A percentile compares a stretch with the other conserved stretches of the same genome.
Evolutionary conservation across 192 early-diverging fungal genomes (phyloP).

Genomic region (Backusella morwellensis): DNA sequence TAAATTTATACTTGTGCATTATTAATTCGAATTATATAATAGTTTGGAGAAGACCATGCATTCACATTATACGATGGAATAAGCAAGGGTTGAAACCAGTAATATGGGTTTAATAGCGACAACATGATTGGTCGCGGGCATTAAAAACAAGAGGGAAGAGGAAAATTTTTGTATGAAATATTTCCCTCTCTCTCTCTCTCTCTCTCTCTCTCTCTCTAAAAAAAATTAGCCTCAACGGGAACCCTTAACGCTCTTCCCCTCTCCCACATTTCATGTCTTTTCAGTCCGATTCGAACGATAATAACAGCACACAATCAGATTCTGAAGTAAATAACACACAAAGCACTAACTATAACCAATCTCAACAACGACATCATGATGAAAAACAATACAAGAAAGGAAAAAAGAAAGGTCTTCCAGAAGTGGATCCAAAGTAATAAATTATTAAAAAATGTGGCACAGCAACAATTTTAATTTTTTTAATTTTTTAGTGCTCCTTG

Average conservation of each 20-base stretch:
- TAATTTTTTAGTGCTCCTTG: slow-evolving; percentile 2
- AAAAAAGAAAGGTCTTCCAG: slow-evolving; percentile 7
- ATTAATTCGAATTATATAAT: too few species aligned
- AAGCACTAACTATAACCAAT: background rate
- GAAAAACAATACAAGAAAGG: background rate
- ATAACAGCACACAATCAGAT: slow-evolving; percentile 2
- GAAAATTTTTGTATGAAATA: too few species aligned
- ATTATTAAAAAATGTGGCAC: background rate
- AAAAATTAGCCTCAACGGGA: background rate
- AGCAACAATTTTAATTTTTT: background rate
- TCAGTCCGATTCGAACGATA: slow-evolving; percentile 4
- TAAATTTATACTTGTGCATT: too few species aligned
- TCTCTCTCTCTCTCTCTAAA: background rate
- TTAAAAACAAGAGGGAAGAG: background rate
- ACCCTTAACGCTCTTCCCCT: background rate
- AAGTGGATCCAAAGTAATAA: slow-evolving; percentile 6
- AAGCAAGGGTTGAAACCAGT: too few species aligned
- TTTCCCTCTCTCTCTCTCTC: background rate
- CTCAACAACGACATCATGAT: background rate
- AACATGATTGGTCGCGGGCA: background rate
- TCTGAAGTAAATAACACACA: background rate
- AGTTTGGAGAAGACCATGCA: too few species aligned
- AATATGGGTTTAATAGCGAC: background rate
- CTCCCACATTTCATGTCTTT: slow-evolving; percentile 11
- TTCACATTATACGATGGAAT: too few species aligned